Evolutionary conservation across 768 basidiomycete species (phyloP), one percentile per base, ranked within the genome.

Genomic region (Psilocybe cyanescens): DNA sequence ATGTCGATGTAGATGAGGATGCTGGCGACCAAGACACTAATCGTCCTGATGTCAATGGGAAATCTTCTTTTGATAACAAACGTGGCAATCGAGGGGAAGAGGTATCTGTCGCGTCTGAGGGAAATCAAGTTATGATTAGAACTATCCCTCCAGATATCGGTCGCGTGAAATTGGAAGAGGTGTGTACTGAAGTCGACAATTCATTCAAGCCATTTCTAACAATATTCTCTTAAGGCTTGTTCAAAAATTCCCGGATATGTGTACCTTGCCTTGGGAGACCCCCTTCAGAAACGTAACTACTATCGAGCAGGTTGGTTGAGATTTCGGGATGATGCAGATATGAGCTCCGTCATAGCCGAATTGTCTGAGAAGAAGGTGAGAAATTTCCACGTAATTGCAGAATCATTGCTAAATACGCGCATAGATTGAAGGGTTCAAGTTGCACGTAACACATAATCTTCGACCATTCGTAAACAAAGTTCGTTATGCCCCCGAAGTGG

Each of bases 241-340:
- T 78, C 81, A 60, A 87, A 85, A 67, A 79, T 94, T 57, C 83
- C 89, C 4, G 96, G 95, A 2, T 98, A 89, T 72, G 79, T 92
- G 50, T 91, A 97, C 74, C 84, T 99, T 14, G 95, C 95, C 8
- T 77, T 98, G 0, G 94, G 94, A 29, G 96, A 98, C 65, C 96
- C 97, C 8, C 76, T 94, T 45, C 92, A 94, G 74, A 96, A 96
- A 76, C 88, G 94, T 61, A 92, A 92, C 68, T 98, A 92, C 72
- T 95, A 97, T 71, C 92, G 97, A 33, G 93, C 95, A 1, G 97
- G 94, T 11, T 98, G 96, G 95, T 80, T 97, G 61, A 87, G 87
- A 64, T 97, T 96, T 72, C 78, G 76, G 45, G 92, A 94, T 33
- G 94, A 94, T 64, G 86, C 90, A 8, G 93, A 97, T 67, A 94